phyloP scores from a whole-genome alignment of 148 eudicot genomes.

The Fagopyrum tataricum region DNA sequence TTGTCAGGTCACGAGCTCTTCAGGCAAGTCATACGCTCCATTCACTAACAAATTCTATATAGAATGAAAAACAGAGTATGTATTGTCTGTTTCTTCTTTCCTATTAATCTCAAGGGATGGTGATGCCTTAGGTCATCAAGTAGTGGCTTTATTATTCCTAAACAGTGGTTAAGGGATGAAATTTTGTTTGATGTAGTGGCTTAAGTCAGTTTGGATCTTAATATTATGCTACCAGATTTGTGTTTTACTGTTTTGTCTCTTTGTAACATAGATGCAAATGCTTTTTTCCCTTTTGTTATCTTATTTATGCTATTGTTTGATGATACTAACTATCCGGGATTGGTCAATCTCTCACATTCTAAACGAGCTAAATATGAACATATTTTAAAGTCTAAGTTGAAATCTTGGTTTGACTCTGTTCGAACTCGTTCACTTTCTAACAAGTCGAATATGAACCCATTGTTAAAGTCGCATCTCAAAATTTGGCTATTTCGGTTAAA shows the following conservation, averaged over 20 bases:
- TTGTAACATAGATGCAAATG: background rate
- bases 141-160: background rate
- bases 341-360: background rate
- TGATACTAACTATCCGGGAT: too few relatives aligned
- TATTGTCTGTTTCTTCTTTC: background rate
- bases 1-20: conserved; percentile 41
- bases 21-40: conserved; percentile 47
- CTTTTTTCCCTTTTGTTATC: too few relatives aligned
- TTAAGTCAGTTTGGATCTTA: background rate
- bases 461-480: too few relatives aligned
- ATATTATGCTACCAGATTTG: background rate
- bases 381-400: too few relatives aligned
- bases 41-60: conserved; percentile 57
- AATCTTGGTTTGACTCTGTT: too few relatives aligned
- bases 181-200: background rate
- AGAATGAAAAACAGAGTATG: conserved; percentile 43
- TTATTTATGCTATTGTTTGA: too few relatives aligned
- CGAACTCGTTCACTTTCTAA: too few relatives aligned
- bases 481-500: too few relatives aligned
- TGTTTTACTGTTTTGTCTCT: background rate
- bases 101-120: too few relatives aligned
- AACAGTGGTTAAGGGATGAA: background rate
- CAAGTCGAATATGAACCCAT: too few relatives aligned
- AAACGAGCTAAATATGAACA: background rate
- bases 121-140: background rate